Evolutionary conservation across 148 eudicot species (phyloP).

Genomic region (Simmondsia chinensis): DNA sequence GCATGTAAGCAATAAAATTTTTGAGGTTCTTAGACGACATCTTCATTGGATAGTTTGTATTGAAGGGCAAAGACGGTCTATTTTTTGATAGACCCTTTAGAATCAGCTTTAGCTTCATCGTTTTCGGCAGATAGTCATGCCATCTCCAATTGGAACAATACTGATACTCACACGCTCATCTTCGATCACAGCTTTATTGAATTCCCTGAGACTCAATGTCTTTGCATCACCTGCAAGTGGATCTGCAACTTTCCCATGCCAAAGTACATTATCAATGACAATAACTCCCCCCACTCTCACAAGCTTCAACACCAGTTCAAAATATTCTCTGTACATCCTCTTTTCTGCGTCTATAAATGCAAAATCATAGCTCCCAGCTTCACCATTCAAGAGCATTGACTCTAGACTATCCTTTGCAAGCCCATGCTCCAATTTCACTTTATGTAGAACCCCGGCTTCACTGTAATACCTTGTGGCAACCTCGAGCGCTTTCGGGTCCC

Average conservation of each 20-base stretch:
- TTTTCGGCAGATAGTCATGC: conserved; percentile 93
- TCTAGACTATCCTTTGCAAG: conserved; percentile 61
- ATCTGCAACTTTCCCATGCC: conserved; percentile 94
- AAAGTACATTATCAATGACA: conserved; percentile 87
- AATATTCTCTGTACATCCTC: conserved; percentile 75
- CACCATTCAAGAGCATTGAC: conserved; percentile 62
- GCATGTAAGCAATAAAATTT: too few relatives aligned
- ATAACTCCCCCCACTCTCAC: conserved; percentile 87
- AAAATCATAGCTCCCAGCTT: conserved; percentile 84
- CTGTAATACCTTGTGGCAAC: conserved; percentile 76
- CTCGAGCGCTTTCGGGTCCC: conserved; percentile 51
- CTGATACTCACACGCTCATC: conserved; percentile 80
- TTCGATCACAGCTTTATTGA: conserved; percentile 51
- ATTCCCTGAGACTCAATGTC: conserved; percentile 59
- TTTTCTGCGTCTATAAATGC: conserved; percentile 96
- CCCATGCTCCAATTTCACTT: conserved; percentile 72
- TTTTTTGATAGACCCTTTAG: not conserved
- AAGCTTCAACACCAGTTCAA: conserved; percentile 71
- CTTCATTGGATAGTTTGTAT: too few relatives aligned
- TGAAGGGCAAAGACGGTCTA: too few relatives aligned
- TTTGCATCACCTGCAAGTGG: conserved; percentile 69
- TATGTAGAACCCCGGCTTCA: conserved; percentile 81
- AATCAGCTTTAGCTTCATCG: conserved; percentile 14
- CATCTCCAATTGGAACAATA: conserved; percentile 97
- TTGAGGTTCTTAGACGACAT: too few relatives aligned